Evolutionary conservation across 2,329 filamentous ascomycete genomes (phyloP), one percentile per base, ranked within the genome.

Genomic region (Fusarium sulawesiense): DNA sequence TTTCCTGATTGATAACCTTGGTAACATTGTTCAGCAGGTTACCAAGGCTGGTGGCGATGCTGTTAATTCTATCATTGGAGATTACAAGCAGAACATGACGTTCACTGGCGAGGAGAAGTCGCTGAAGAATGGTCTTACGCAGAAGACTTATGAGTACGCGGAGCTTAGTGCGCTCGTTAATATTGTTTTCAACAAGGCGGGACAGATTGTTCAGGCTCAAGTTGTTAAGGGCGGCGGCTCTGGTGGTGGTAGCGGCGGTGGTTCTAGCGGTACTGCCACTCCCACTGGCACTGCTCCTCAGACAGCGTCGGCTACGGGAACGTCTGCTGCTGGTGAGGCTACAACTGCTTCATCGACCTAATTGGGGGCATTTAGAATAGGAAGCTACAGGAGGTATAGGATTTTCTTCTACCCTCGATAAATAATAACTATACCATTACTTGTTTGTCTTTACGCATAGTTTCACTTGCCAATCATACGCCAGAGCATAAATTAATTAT

Each of bases 41-140:
- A 56, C 57, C 21, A 56, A 67, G 10, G 51, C 44, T 2, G 64
- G 64, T 1, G 58, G 49, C 2, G 45, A 66, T 4, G 64, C 64
- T 32, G 63, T 66, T 2, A 66, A 23, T n/a, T 66, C 64, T 1
- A 66, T 67, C 14, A 46, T 66, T 13, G 64, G 64, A 21, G 66
- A 66, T 30, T 66, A 66, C 13, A 61, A 56, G 4, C 64, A 66
- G 18, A 66, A 66, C 6, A 66, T 66, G 64, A 66, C 64, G 4
- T 66, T 66, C 4, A 66, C 64, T 1, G 64, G 64, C 20, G 40
- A 66, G 11, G 64, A 66, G 46, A 66, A 66, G 45, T 62, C 20
- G 1, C 5, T 66, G 4, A n/a, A 37, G 2, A 66, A 66, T 23
- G 64, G 64, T 2, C 56, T 66, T 11, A 21, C 41, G 2, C 64